Evolutionary conservation across 140 eudicot species (phyloP).

Genomic region (Cichorium intybus): DNA sequence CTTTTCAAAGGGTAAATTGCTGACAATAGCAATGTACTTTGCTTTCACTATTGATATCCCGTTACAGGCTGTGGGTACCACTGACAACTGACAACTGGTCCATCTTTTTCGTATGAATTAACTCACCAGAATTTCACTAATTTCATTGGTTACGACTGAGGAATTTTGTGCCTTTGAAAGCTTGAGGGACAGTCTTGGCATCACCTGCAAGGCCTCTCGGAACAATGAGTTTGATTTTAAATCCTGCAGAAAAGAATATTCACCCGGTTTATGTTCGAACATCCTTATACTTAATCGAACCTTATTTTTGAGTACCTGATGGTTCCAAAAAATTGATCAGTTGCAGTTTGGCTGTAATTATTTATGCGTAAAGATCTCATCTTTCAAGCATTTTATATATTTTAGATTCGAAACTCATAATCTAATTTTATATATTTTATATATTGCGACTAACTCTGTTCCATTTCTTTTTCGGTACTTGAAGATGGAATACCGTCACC

Average conservation of each 20-base stretch:
- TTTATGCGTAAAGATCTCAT: neutral
- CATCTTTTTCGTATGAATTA: neutral
- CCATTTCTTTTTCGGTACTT: too few species aligned
- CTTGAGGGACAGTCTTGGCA: conserved; percentile 60
- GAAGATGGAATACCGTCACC: too few species aligned
- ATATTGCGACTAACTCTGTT: too few species aligned
- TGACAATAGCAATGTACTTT: too few species aligned
- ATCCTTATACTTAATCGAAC: too few species aligned
- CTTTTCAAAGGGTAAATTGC: too few species aligned
- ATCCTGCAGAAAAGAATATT: conserved; percentile 39
- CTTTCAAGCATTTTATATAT: neutral
- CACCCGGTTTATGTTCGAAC: too few species aligned
- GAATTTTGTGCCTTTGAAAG: conserved; percentile 55
- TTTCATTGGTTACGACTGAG: conserved; percentile 55
- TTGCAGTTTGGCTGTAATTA: neutral
- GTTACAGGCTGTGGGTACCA: neutral
- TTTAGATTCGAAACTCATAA: neutral
- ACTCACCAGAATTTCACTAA: conserved; percentile 95
- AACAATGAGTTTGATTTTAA: conserved; percentile 74
- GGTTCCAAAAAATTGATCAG: neutral
- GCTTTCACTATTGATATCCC: too few species aligned
- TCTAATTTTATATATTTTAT: too few species aligned
- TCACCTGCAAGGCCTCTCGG: conserved; percentile 65
- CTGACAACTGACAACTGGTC: neutral
- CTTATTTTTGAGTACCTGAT: too few species aligned